A percentile compares a stretch with the other conserved stretches of the same genome.
Evolutionary conservation across 2,329 filamentous ascomycete genomes (phyloP).

Genomic region (Paraconiothyrium sp.): DNA sequence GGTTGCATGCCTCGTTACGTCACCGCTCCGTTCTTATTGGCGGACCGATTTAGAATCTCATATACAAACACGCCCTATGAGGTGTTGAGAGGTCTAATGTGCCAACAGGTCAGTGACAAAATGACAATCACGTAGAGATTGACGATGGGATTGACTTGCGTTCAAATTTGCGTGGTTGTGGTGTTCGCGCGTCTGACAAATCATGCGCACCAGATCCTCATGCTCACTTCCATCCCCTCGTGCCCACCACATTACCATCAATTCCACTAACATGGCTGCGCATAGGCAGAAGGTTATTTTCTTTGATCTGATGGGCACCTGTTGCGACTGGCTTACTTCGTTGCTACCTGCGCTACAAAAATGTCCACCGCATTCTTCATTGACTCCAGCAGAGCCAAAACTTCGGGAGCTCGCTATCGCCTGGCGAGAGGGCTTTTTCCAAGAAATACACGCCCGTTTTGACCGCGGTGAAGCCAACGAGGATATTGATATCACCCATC

Average conservation of each 20-base stretch:
- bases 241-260: not conserved
- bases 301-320: conserved; percentile 69
- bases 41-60: not conserved
- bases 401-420: conserved; percentile 55
- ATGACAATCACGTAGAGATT: too few species aligned
- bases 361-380: conserved; percentile 18
- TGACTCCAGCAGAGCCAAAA: conserved; percentile 14
- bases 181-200: conserved; percentile 4
- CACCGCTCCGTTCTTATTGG: not conserved
- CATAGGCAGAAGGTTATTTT: conserved; percentile 56
- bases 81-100: not conserved
- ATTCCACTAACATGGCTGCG: conserved; percentile 6
- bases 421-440: conserved; percentile 63
- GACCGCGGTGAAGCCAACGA: conserved; percentile 50
- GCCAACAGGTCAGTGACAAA: not conserved
- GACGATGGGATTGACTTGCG: too few species aligned
- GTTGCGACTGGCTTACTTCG: conserved; percentile 62
- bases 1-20: conserved; percentile 2
- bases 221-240: not conserved
- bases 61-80: not conserved
- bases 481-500: conserved; percentile 63
- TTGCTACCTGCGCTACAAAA: conserved; percentile 17
- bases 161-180: not conserved
- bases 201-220: not conserved
- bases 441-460: conserved; percentile 54